A percentile compares a stretch with the other conserved stretches of the same genome.
Evolutionary conservation across 2,329 filamentous ascomycete genomes (phyloP).

Genomic region (Aspergillus candidus): DNA sequence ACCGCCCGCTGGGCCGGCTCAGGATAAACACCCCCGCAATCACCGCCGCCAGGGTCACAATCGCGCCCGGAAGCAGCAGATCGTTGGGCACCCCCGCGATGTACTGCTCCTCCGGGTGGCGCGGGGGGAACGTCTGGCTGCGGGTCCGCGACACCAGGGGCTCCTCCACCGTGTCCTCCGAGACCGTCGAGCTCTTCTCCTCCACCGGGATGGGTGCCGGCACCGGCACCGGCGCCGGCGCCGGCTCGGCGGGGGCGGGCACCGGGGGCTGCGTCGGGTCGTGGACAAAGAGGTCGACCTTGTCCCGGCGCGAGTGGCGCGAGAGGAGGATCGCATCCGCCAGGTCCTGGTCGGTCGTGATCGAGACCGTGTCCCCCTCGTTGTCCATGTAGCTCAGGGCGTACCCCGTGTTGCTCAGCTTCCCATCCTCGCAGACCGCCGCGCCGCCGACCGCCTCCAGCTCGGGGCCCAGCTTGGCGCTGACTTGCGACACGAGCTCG

Average conservation of each 20-base stretch:
- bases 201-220: constrained; percentile 41
- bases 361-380: constrained; percentile 92
- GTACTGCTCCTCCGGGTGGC: constrained; percentile 63
- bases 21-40: constrained; percentile 92
- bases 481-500: constrained; percentile 70
- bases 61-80: constrained; percentile 82
- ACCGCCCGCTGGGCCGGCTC: constrained; percentile 56
- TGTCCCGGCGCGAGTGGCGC: constrained; percentile 70
- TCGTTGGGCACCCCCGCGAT: constrained; percentile 93
- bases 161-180: constrained; percentile 49
- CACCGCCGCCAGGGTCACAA: constrained; percentile 89
- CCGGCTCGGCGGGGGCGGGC: constrained; percentile 56
- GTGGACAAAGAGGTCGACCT: constrained; percentile 96
- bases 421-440: constrained; percentile 71
- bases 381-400: constrained; percentile 95
- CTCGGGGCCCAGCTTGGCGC: constrained; percentile 78
- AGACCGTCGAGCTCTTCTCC: constrained; percentile 31
- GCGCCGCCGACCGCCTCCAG: constrained; percentile 76
- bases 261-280: constrained; percentile 84
- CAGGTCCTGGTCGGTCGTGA: constrained; percentile 91
- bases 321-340: constrained; percentile 83
- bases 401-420: constrained; percentile 70
- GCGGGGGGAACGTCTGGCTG: constrained; percentile 42
- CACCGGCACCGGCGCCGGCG: constrained; percentile 38
- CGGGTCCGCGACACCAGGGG: constrained; percentile 36